Evolutionary conservation across 331 rosid species (phyloP).

Genomic region (Pyrus hybrid): DNA sequence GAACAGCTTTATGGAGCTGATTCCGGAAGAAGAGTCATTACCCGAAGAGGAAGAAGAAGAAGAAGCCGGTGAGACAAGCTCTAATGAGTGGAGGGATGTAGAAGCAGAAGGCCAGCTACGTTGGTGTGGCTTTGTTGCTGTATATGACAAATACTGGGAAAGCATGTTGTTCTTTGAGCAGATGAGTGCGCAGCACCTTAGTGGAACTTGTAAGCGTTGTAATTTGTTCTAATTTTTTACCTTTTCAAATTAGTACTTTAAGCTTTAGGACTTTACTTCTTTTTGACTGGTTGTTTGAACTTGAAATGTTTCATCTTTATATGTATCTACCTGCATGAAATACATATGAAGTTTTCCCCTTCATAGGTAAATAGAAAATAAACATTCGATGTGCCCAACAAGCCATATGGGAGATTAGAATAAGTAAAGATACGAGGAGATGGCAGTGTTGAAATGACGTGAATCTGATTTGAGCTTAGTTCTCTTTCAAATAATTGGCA

Average conservation of each 20-base stretch:
- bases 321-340: not conserved
- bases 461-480: not conserved
- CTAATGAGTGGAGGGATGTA: constrained; percentile 86
- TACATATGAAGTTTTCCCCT: not conserved
- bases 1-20: constrained; percentile 90
- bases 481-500: not conserved
- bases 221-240: not conserved
- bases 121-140: constrained; percentile 93
- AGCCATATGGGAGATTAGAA: not conserved
- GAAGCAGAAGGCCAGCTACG: constrained; percentile 94
- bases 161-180: constrained; percentile 79
- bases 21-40: constrained; percentile 85
- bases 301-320: not conserved
- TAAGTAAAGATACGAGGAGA: not conserved
- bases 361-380: not conserved
- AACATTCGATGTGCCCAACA: not conserved
- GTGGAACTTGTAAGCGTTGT: constrained; percentile 32
- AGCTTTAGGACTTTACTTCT: not conserved
- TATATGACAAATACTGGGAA: constrained; percentile 76
- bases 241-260: not conserved
- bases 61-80: constrained; percentile 50
- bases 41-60: constrained; percentile 58
- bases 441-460: not conserved
- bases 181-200: constrained; percentile 50
- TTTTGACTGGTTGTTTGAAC: not conserved